Evolutionary conservation across 2,329 filamentous ascomycete genomes (phyloP).

Genomic region (Colletotrichum sp.): DNA sequence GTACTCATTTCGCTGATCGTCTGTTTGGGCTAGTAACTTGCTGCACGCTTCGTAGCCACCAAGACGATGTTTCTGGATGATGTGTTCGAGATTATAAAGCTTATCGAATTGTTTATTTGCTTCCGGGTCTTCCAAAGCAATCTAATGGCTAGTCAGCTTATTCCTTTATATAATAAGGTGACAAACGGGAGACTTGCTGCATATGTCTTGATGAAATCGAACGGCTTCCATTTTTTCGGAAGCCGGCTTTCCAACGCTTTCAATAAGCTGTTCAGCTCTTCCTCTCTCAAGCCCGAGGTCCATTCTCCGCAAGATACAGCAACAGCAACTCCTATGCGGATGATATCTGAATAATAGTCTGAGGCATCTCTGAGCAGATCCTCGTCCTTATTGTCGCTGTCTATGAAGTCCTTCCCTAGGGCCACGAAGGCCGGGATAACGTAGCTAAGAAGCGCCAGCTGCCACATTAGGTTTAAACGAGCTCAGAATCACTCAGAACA

Average conservation of each 20-base stretch:
- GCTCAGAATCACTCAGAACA: too few species aligned
- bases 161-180: too few species aligned
- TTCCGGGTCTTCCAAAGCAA: not conserved
- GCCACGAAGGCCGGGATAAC: not conserved
- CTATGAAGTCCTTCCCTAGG: not conserved
- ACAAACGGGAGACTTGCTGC: too few species aligned
- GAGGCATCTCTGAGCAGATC: not conserved
- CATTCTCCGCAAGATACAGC: not conserved
- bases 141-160: not conserved
- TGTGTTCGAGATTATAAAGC: not conserved
- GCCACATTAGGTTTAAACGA: too few species aligned
- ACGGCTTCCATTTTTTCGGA: not conserved
- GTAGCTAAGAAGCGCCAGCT: not conserved
- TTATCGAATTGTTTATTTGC: fast-evolving
- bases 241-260: not conserved
- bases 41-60: not conserved
- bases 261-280: not conserved
- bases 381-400: fast-evolving
- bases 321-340: not conserved
- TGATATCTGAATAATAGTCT: not conserved
- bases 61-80: not conserved
- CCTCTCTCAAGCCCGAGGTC: not conserved
- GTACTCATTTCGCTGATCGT: fast-evolving
- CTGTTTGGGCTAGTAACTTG: not conserved
- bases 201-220: not conserved